phyloP scores from a whole-genome alignment of 2,329 filamentous ascomycete species.

The Hypoxylon rubiginosum region DNA sequence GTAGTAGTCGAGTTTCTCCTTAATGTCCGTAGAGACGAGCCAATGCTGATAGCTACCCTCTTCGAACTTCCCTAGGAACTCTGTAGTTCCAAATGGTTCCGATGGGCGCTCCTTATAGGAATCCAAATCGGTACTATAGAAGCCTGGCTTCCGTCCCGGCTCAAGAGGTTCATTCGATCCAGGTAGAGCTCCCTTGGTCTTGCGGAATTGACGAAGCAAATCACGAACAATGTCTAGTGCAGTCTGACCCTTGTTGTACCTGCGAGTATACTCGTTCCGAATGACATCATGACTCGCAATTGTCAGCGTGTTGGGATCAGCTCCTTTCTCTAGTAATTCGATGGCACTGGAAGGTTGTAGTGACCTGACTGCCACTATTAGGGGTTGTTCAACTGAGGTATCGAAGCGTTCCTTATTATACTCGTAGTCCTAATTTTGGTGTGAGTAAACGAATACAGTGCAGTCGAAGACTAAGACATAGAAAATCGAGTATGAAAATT shows the following conservation, averaged over 20 bases:
- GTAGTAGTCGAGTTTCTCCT: constrained; percentile 52
- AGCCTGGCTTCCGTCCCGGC: constrained; percentile 35
- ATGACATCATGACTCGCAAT: constrained; percentile 55
- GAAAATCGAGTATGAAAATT: constrained; percentile 39
- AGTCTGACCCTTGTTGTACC: constrained; percentile 58
- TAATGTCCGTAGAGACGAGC: constrained; percentile 59
- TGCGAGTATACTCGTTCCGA: constrained; percentile 49
- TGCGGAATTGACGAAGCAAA: constrained; percentile 64
- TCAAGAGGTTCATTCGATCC: constrained; percentile 23
- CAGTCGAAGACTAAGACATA: not conserved
- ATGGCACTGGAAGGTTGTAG: constrained; percentile 63
- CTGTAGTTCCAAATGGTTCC: constrained; percentile 57
- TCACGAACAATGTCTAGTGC: constrained; percentile 72
- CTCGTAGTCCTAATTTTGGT: constrained; percentile 53
- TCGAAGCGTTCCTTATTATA: constrained; percentile 64
- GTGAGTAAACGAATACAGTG: constrained; percentile 14
- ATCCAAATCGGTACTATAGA: constrained; percentile 25
- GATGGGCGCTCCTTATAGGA: constrained; percentile 50
- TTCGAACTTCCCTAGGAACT: constrained; percentile 66
- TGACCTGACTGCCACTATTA: constrained; percentile 72
- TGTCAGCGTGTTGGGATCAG: constrained; percentile 73
- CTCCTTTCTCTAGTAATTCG: constrained; percentile 73
- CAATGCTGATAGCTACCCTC: constrained; percentile 73
- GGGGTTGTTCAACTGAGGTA: constrained; percentile 69
- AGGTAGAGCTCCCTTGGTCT: constrained; percentile 57